These are phyloP conservation scores for Xerophyta viscosa DNA, from an alignment of 106 monocot species.

Conservation along the genomic window DNA sequence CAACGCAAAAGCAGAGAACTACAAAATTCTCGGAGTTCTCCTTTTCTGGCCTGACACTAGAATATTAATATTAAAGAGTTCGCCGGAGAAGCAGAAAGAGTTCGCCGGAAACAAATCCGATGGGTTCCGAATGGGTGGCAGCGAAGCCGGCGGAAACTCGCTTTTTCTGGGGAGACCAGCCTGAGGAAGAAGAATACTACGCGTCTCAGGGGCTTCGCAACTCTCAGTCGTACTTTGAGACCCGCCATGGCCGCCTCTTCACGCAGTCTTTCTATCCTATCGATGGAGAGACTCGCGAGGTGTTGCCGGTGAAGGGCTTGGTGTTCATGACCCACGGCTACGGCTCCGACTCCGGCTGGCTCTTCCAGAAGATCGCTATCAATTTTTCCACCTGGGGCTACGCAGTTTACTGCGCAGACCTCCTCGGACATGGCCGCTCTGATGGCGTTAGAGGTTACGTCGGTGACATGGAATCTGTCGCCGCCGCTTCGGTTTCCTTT, in stretches of 20 bases:
- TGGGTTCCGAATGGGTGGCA: background rate
- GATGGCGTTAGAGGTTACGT: slow-evolving; percentile 73
- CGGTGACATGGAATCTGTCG: slow-evolving; percentile 62
- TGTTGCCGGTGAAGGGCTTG: slow-evolving; percentile 43
- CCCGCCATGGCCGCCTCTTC: slow-evolving; percentile 66
- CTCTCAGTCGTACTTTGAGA: slow-evolving; percentile 57
- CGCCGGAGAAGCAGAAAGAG: no score
- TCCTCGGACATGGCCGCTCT: slow-evolving; percentile 93
- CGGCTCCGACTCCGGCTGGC: slow-evolving; percentile 86
- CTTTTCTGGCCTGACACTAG: no score
- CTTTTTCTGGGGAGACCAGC: slow-evolving; percentile 76
- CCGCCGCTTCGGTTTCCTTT: slow-evolving; percentile 72
- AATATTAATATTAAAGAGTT: no score
- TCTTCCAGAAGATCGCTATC: slow-evolving; percentile 96
- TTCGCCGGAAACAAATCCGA: background rate
- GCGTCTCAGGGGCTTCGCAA: slow-evolving; percentile 61
- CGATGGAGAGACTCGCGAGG: slow-evolving; percentile 10
- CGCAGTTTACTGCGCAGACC: slow-evolving; percentile 91
- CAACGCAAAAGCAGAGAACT: no score
- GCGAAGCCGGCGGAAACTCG: slow-evolving; percentile 10
- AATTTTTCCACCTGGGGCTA: slow-evolving; percentile 80
- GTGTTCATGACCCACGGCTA: slow-evolving; percentile 99
- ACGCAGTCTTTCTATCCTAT: slow-evolving; percentile 82
- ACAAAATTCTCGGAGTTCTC: no score
- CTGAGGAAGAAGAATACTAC: slow-evolving; percentile 69